phyloP scores from a whole-genome alignment of 805 yeast species.

The Komagataella kurtzmanii region DNA sequence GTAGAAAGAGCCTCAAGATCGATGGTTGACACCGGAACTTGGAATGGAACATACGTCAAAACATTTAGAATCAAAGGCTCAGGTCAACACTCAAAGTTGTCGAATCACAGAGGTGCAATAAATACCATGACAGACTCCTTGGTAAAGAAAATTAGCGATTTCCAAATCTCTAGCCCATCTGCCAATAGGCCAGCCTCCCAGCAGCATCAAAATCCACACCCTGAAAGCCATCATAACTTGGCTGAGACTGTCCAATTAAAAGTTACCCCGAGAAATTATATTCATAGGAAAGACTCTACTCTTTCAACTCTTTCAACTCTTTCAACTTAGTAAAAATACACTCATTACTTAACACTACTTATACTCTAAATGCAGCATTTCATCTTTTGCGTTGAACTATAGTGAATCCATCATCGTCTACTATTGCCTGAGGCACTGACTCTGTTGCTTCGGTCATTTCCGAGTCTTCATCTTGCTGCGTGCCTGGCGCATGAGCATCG shows the following conservation, averaged over 20 bases:
- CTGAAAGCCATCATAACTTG: background rate
- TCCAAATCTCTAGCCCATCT: constrained; percentile 14
- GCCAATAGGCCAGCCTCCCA: background rate
- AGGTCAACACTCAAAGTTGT: constrained; percentile 10
- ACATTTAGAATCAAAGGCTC: constrained; percentile 23
- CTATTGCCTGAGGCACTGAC: constrained; percentile 38
- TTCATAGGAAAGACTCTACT: background rate
- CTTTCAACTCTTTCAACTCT: background rate
- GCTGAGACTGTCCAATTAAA: constrained; percentile 1
- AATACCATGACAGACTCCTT: constrained; percentile 34
- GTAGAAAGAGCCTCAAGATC: constrained; percentile 8
- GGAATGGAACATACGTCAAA: constrained; percentile 29
- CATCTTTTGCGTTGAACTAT: constrained; percentile 67
- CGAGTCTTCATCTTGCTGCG: constrained; percentile 19
- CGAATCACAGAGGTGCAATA: constrained; percentile 27
- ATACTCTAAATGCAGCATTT: constrained; percentile 14
- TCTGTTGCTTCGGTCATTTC: constrained; percentile 23
- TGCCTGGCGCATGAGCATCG: constrained; percentile 12
- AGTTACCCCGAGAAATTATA: constrained; percentile 5
- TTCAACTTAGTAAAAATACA: constrained; percentile 1
- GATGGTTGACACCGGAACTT: constrained; percentile 20
- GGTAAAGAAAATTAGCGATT: constrained; percentile 32
- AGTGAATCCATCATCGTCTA: constrained; percentile 94
- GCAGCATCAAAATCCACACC: background rate
- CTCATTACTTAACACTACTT: background rate